phyloP scores from a whole-genome alignment of 2,329 filamentous ascomycete species.

The Penicillium sp. region DNA sequence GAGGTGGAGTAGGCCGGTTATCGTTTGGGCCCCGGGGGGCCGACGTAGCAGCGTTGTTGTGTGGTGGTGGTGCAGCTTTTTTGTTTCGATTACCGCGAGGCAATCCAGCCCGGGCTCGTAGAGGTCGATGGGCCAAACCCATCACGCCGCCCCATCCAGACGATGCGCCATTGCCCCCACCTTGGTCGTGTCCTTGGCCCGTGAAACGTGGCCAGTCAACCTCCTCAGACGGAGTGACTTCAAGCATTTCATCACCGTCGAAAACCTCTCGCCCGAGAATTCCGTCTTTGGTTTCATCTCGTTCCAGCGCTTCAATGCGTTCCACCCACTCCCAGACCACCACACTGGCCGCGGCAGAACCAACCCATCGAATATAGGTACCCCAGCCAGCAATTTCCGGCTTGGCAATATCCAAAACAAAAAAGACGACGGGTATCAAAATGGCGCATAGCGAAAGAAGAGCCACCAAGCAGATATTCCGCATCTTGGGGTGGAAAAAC shows the following conservation, averaged over 20 bases:
- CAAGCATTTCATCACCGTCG: constrained; percentile 89
- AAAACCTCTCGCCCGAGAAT: constrained; percentile 89
- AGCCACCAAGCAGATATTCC: constrained; percentile 80
- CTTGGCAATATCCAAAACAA: constrained; percentile 84
- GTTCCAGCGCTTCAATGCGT: constrained; percentile 84
- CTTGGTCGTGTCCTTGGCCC: constrained; percentile 39
- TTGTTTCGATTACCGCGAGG: constrained; percentile 24
- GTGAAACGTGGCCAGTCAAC: constrained; percentile 47
- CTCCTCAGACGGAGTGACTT: constrained; percentile 60
- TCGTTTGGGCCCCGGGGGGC: constrained; percentile 16
- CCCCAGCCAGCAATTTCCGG: constrained; percentile 87
- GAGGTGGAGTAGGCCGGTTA: constrained; percentile 43
- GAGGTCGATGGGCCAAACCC: constrained; percentile 35
- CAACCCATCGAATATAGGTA: constrained; percentile 95
- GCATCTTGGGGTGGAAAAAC: constrained; percentile 87
- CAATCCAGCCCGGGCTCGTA: constrained; percentile 35
- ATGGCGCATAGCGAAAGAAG: constrained; percentile 76
- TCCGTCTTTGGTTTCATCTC: constrained; percentile 90
- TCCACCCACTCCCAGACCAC: constrained; percentile 99
- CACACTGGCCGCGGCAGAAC: constrained; percentile 88
- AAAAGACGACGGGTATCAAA: constrained; percentile 86
- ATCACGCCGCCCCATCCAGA: constrained; percentile 42
- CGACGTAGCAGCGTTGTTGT: constrained; percentile 14
- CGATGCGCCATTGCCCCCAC: constrained; percentile 35
- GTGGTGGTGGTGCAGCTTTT: constrained; percentile 4